These are phyloP conservation scores for Diaporthe destruens DNA, from an alignment of 2,329 filamentous ascomycete species.

Conservation along the genomic window DNA sequence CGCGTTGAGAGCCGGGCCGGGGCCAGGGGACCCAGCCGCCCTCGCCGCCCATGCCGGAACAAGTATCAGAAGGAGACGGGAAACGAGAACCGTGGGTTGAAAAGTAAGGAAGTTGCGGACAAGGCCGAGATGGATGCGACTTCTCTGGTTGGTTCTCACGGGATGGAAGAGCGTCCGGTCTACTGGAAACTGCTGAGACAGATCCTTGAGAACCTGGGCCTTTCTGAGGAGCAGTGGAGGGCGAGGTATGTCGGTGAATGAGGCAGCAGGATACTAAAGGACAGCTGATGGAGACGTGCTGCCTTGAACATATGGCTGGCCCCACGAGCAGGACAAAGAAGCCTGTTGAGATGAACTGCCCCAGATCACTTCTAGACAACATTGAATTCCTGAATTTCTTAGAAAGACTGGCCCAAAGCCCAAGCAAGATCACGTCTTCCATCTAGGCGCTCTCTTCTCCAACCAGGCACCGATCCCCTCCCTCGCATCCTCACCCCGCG, in stretches of 20 bases:
- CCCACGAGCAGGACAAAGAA: too few species aligned
- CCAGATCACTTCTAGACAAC: too few species aligned
- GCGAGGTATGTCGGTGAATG: background rate
- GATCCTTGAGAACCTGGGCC: background rate
- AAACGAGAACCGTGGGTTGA: background rate
- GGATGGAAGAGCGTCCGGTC: background rate
- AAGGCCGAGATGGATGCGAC: background rate
- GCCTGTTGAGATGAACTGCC: too few species aligned
- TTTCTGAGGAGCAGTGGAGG: background rate
- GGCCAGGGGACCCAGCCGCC: background rate
- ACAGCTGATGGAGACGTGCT: background rate
- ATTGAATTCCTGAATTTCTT: too few species aligned
- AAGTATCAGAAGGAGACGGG: too few species aligned
- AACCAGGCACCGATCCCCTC: conserved; percentile 49
- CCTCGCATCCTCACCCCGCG: conserved; percentile 47
- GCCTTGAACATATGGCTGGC: background rate
- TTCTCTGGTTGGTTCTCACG: background rate
- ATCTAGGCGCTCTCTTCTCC: conserved; percentile 46
- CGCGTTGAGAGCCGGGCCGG: background rate
- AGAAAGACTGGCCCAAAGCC: background rate
- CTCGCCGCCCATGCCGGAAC: background rate
- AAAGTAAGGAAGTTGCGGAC: rapidly evolving
- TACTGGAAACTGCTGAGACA: background rate
- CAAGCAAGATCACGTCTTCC: conserved; percentile 42
- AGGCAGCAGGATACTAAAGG: background rate